Evolutionary conservation across 257 asterid species (phyloP).

Genomic region (Fraxinus anomala): DNA sequence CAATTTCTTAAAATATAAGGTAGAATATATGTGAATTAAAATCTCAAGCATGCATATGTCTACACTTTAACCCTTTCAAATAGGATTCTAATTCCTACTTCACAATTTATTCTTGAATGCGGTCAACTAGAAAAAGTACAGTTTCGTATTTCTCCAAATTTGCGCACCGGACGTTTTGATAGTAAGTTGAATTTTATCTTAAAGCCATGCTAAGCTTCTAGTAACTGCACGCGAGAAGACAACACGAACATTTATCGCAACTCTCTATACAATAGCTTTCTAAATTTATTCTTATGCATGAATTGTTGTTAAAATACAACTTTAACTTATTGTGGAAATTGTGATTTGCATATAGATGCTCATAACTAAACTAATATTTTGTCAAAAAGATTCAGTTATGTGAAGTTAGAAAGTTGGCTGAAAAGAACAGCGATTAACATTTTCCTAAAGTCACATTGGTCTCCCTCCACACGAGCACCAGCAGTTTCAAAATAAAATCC

Average conservation of each 20-base stretch:
- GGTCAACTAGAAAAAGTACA: background rate
- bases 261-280: background rate
- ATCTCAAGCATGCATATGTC: background rate
- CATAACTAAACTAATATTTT: too few species aligned
- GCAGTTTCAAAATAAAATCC: background rate
- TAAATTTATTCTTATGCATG: too few species aligned
- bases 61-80: background rate
- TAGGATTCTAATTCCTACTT: background rate
- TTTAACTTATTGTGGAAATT: too few species aligned
- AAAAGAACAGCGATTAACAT: background rate
- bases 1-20: background rate
- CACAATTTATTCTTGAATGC: background rate
- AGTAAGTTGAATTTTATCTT: background rate
- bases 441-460: background rate
- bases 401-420: background rate
- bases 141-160: background rate
- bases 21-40: too few species aligned
- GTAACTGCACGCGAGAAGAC: background rate
- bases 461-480: background rate
- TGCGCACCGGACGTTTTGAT: background rate
- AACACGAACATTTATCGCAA: background rate
- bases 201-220: background rate
- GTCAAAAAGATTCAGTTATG: too few species aligned
- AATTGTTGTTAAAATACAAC: too few species aligned
- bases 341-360: too few species aligned